Percentiles rank a stretch among this genome's conserved stretches.
Evolutionary conservation across 345 rosid genomes (phyloP).

Genomic region (Salix suchowensis): DNA sequence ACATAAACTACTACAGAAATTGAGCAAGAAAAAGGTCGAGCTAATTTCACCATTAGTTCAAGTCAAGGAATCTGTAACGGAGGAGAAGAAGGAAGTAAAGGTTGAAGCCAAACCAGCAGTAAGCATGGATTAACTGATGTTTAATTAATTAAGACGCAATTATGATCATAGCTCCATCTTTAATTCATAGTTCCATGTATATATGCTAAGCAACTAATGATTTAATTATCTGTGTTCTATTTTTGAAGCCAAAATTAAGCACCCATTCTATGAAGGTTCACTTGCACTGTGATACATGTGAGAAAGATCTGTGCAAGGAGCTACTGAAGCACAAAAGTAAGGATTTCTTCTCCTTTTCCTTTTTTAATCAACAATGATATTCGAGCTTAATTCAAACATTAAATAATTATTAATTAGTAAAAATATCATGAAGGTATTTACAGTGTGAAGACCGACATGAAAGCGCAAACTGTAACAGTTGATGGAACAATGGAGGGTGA

Average conservation of each 20-base stretch:
- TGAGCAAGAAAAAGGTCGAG: slow-evolving; percentile 65
- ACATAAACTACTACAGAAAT: slow-evolving; percentile 55
- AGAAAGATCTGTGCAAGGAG: slow-evolving; percentile 49
- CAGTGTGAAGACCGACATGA: slow-evolving; percentile 55
- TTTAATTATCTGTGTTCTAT: not conserved
- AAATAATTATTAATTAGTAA: not conserved
- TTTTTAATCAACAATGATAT: too few species aligned
- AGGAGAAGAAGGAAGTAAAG: slow-evolving; percentile 28
- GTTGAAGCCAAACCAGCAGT: slow-evolving; percentile 29
- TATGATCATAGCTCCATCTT: too few species aligned
- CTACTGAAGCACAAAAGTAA: slow-evolving; percentile 63
- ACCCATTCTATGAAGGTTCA: slow-evolving; percentile 55
- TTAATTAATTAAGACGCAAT: too few species aligned
- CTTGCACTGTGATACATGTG: slow-evolving; percentile 76
- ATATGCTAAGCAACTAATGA: too few species aligned
- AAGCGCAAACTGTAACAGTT: slow-evolving; percentile 63
- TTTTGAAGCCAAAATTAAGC: slow-evolving; percentile 37
- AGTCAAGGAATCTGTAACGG: slow-evolving; percentile 22
- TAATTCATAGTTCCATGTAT: too few species aligned
- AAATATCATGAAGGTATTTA: slow-evolving; percentile 43
- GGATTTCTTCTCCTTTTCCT: not conserved
- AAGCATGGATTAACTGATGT: too few species aligned
- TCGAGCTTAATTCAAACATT: too few species aligned
- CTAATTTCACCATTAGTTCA: slow-evolving; percentile 53
- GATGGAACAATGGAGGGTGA: slow-evolving; percentile 61